phyloP scores from a whole-genome alignment of 1,284 basidiomycete species.

The Tilletia setariae region DNA sequence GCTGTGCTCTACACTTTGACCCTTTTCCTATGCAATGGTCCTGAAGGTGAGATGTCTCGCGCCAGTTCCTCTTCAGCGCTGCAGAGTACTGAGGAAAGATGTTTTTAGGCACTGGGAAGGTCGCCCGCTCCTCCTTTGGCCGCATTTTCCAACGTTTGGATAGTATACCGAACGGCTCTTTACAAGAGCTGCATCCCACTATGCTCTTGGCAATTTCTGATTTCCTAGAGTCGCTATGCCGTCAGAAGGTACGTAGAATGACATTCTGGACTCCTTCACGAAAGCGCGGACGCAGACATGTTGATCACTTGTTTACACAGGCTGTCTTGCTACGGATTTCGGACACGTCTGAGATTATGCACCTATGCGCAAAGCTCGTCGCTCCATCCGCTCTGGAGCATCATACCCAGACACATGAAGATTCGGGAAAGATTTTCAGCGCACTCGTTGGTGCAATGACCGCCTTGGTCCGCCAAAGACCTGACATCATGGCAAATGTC shows the following conservation, averaged over 20 bases:
- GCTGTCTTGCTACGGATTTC: constrained; percentile 1
- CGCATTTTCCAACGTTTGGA: background rate
- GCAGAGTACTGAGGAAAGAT: background rate
- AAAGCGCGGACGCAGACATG: background rate
- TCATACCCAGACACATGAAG: background rate
- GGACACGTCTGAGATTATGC: background rate
- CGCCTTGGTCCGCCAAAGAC: constrained; percentile 5
- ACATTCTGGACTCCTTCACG: background rate
- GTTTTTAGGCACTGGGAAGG: background rate
- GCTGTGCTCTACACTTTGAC: constrained; percentile 5
- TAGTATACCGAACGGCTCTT: background rate
- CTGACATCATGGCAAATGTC: background rate
- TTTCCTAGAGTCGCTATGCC: background rate
- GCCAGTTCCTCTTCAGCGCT: too few species aligned
- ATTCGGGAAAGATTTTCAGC: background rate
- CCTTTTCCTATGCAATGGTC: constrained; percentile 10
- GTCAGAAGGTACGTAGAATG: background rate
- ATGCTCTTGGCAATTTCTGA: background rate
- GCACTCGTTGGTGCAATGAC: background rate
- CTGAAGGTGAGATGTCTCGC: background rate
- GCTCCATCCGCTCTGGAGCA: background rate
- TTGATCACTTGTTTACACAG: background rate
- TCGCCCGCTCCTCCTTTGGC: background rate
- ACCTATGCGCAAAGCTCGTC: background rate
- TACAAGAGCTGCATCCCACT: background rate